A percentile compares a stretch with the other conserved stretches of the same genome.
Evolutionary conservation across 2,329 filamentous ascomycete species (phyloP).

Genomic region (Tolypocladium cylindrosporum): DNA sequence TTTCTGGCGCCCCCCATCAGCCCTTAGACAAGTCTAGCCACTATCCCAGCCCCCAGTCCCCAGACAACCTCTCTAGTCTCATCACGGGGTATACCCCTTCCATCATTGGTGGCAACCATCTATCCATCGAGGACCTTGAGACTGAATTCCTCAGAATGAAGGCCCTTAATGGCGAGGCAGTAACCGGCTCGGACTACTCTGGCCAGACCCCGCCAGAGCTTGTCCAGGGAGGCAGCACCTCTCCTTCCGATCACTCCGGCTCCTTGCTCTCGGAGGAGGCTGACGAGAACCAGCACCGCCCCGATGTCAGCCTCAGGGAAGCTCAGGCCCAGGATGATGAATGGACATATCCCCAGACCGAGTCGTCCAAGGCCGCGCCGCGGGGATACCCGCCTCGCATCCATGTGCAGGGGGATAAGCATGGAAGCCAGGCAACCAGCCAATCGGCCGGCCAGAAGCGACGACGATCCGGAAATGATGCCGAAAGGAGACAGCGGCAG

Average conservation of each 20-base stretch:
- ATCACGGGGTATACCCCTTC: slow-evolving; percentile 22
- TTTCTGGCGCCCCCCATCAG: slow-evolving; percentile 20
- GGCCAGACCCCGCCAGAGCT: slow-evolving; percentile 27
- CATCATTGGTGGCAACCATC: slow-evolving; percentile 17
- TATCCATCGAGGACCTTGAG: slow-evolving; percentile 20
- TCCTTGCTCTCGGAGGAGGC: slow-evolving; percentile 20
- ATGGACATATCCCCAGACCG: slow-evolving; percentile 29
- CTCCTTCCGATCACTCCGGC: slow-evolving; percentile 29
- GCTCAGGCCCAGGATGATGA: slow-evolving; percentile 27
- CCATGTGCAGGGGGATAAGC: slow-evolving; percentile 18
- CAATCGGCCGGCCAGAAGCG: slow-evolving; percentile 22
- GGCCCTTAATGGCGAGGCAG: slow-evolving; percentile 20
- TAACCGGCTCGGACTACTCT: slow-evolving; percentile 24
- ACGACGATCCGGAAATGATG: slow-evolving; percentile 20
- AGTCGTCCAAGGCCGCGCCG: slow-evolving; percentile 18
- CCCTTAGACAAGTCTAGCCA: slow-evolving; percentile 17
- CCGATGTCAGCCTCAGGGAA: slow-evolving; percentile 21
- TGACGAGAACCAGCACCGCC: slow-evolving; percentile 18
- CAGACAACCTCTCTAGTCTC: slow-evolving; percentile 20
- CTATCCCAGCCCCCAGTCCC: slow-evolving; percentile 17
- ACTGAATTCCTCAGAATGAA: slow-evolving; percentile 23
- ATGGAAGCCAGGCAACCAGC: slow-evolving; percentile 10
- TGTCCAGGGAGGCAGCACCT: slow-evolving; percentile 26
- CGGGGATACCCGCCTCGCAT: slow-evolving; percentile 21
- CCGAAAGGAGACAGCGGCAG: slow-evolving; percentile 26